Percentiles rank a stretch among this genome's conserved stretches.
Conservation (phyloP, 75 land plant species). For the Larix kaempferi region DNA sequence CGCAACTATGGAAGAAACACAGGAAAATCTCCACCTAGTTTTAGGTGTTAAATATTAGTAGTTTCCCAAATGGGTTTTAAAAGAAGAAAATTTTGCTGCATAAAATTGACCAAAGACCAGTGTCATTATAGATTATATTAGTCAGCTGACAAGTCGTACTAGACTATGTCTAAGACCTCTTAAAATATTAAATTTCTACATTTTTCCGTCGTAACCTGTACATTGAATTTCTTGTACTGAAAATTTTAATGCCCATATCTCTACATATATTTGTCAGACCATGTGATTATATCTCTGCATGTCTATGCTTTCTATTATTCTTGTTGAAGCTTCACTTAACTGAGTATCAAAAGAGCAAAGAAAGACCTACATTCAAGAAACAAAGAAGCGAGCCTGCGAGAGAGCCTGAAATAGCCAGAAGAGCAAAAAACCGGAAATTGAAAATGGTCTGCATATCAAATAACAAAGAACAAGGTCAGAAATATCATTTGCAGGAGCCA, state of each 20-base stretch:
- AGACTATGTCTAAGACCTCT: too few species aligned
- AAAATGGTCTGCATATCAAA: conserved; percentile 67
- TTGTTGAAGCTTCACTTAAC: neutral
- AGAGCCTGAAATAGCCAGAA: conserved; percentile 88
- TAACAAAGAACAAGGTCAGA: neutral
- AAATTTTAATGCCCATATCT: neutral
- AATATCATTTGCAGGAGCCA: neutral
- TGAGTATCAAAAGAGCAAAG: neutral
- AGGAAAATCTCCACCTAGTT: too few species aligned
- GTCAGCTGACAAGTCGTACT: too few species aligned
- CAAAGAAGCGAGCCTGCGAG: conserved; percentile 91
- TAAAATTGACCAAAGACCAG: too few species aligned
- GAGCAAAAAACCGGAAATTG: conserved; percentile 89
- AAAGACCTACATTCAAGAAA: conserved; percentile 72
- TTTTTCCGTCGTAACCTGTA: too few species aligned
- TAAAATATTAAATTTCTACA: too few species aligned
- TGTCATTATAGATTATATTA: too few species aligned
- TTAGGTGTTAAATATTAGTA: too few species aligned
- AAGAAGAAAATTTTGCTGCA: too few species aligned
- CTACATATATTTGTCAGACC: neutral
- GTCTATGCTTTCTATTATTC: neutral
- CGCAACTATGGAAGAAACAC: too few species aligned
- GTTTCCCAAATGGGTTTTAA: too few species aligned
- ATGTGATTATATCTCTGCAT: neutral
- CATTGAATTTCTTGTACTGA: neutral